These are phyloP conservation scores for Monosporozyma servazzii DNA, from an alignment of 805 yeast species.

Conservation along the genomic window DNA sequence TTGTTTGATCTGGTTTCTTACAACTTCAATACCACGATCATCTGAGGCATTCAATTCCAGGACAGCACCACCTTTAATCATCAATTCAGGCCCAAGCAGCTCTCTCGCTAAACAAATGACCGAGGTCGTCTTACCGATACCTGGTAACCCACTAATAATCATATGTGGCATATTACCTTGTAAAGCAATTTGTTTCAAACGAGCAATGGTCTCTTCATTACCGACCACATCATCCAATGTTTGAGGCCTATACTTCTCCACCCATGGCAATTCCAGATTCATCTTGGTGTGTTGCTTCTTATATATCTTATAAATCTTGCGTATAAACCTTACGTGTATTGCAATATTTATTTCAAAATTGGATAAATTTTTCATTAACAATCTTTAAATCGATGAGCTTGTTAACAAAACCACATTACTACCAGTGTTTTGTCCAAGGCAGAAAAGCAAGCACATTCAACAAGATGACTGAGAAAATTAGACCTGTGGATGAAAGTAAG, in stretches of 20 bases:
- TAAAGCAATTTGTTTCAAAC: slow-evolving; percentile 71
- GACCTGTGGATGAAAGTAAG: background rate
- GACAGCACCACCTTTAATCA: slow-evolving; percentile 65
- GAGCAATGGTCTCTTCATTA: slow-evolving; percentile 78
- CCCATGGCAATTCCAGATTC: slow-evolving; percentile 44
- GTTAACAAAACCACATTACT: no score
- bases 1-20: slow-evolving; percentile 84
- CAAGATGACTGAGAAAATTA: background rate
- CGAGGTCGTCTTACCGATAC: slow-evolving; percentile 95
- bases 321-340: background rate
- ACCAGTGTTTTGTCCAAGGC: no score
- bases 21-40: slow-evolving; percentile 96
- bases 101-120: slow-evolving; percentile 83
- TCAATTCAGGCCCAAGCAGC: slow-evolving; percentile 52
- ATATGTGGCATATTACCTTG: slow-evolving; percentile 97
- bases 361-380: background rate
- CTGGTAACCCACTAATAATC: slow-evolving; percentile 93
- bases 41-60: slow-evolving; percentile 92
- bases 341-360: no score
- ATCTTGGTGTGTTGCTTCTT: slow-evolving; percentile 1
- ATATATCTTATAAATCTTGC: no score
- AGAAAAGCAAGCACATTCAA: no score
- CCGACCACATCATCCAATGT: slow-evolving; percentile 82
- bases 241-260: slow-evolving; percentile 91
- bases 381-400: background rate